Base-by-base conservation (phyloP, 352 stramenopile species). In the Lagenidium giganteum region DNA sequence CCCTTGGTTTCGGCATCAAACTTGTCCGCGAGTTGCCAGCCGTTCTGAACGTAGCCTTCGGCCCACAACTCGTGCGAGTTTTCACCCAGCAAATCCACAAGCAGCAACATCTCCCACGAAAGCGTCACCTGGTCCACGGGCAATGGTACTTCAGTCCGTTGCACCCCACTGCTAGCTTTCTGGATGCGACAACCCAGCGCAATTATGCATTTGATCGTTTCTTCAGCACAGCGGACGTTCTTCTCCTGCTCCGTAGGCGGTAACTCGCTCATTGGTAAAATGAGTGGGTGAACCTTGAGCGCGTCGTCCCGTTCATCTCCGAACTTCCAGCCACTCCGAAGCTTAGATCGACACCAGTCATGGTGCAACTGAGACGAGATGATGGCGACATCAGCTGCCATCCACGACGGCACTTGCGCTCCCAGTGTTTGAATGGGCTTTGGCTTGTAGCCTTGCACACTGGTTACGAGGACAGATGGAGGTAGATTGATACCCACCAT, bases 51-150 rank as follows among this genome's bases (percentile, higher is more conserved):
- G 47, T 80, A 82, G 4, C 69, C 61, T 0, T 55, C 43, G 4
- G 76, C 72, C 76, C 76, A 89, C 18, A 86, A 67, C 42, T 86
- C 73, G 31, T 89, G 72, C 22, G 73, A 64, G 50, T 86, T 86
- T 47, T 86, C 70, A 11, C 71, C 74, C 1, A 89, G 57, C 16
- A 86, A 32, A 57, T 89, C 76, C 11, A 85, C 52, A 17, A 88
- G 64, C 54, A 88, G 63, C 40, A 85, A 44, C 38, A 83, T 47
- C 17, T 88, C 63, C 65, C 76, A 85, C 18, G 70, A 69, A 11
- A 88, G 52, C 3, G 57, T 39, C 18, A 78, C 53, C 13, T 65
- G 48, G 8, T 74, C 59, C 0, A 53, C 50, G 27, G 31, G 42
- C 17, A 85, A 63, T 0, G 60, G 65, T 26, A 20, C 38, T 29